Evolutionary conservation across 2,329 filamentous ascomycete genomes (phyloP).

Genomic region (Ceratocystis cacaofunesta): DNA sequence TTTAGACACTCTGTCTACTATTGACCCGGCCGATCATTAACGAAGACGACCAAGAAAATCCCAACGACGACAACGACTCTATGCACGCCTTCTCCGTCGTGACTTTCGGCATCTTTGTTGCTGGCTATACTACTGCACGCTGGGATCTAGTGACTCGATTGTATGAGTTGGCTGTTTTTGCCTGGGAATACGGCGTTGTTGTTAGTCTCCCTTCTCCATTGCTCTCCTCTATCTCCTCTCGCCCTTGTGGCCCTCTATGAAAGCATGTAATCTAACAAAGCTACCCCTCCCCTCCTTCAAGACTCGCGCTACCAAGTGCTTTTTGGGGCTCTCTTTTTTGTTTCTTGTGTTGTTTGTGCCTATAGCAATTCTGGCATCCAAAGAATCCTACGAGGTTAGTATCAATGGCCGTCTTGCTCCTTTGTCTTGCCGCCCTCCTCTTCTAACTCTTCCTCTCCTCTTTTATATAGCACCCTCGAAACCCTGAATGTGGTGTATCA

Average conservation of each 20-base stretch:
- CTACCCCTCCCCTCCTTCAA: not conserved
- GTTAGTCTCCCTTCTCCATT: conserved; percentile 37
- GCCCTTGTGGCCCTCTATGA: not conserved
- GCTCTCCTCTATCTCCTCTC: not conserved
- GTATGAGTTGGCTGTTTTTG: conserved; percentile 93
- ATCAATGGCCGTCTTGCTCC: not conserved
- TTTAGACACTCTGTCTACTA: not conserved
- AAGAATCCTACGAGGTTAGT: conserved; percentile 65
- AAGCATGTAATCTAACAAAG: conserved; percentile 8
- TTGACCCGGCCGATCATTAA: conserved; percentile 9
- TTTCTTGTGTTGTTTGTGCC: conserved; percentile 78
- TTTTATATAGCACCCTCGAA: conserved; percentile 58
- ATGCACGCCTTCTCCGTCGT: conserved; percentile 98
- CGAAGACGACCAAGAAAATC: conserved; percentile 21
- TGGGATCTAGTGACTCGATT: conserved; percentile 96
- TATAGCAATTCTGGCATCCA: conserved; percentile 64
- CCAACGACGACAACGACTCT: conserved; percentile 30
- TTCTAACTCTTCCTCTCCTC: conserved; percentile 6
- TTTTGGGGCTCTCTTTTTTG: conserved; percentile 56
- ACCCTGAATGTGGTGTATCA: conserved; percentile 66
- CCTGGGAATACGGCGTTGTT: conserved; percentile 96
- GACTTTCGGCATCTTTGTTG: conserved; percentile 95
- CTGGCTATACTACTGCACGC: conserved; percentile 97
- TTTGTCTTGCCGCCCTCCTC: not conserved
- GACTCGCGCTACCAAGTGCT: conserved; percentile 16